phyloP scores from a whole-genome alignment of 768 basidiomycete species.

The Zangia roseola region DNA sequence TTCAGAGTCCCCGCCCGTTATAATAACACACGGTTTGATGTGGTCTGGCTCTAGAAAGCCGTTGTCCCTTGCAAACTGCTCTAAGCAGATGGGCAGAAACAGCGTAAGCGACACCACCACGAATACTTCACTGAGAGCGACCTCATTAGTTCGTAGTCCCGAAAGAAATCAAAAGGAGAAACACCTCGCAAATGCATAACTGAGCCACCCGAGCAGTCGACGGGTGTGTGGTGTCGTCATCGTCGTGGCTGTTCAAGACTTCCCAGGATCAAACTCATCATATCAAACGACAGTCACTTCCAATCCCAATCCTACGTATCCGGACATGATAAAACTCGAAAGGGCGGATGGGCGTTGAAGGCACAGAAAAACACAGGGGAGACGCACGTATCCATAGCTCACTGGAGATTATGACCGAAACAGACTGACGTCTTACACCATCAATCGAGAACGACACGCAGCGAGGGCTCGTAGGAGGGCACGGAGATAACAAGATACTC shows the following conservation, averaged over 20 bases:
- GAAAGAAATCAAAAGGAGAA: neutral
- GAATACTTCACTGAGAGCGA: slow-evolving; percentile 65
- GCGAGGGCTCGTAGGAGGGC: no score
- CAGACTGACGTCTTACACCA: no score
- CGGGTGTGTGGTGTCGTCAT: slow-evolving; percentile 16
- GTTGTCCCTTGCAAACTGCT: slow-evolving; percentile 89
- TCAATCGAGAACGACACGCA: no score
- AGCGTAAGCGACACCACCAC: slow-evolving; percentile 78
- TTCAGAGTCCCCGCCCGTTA: slow-evolving; percentile 22
- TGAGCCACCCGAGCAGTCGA: slow-evolving; percentile 71
- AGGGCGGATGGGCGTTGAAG: no score
- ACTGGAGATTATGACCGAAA: no score
- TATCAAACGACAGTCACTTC: no score
- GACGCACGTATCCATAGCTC: no score
- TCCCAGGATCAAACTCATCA: no score
- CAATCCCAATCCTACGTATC: no score
- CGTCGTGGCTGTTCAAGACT: neutral
- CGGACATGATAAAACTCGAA: no score
- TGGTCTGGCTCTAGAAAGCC: slow-evolving; percentile 75
- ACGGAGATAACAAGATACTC: no score
- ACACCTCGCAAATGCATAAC: slow-evolving; percentile 83
- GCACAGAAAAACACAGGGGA: no score
- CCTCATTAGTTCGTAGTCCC: neutral
- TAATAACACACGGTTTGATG: slow-evolving; percentile 50
- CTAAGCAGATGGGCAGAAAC: slow-evolving; percentile 79